Base-by-base conservation (phyloP, 176 grass and related monocot genomes). In the Carex parvula region DNA sequence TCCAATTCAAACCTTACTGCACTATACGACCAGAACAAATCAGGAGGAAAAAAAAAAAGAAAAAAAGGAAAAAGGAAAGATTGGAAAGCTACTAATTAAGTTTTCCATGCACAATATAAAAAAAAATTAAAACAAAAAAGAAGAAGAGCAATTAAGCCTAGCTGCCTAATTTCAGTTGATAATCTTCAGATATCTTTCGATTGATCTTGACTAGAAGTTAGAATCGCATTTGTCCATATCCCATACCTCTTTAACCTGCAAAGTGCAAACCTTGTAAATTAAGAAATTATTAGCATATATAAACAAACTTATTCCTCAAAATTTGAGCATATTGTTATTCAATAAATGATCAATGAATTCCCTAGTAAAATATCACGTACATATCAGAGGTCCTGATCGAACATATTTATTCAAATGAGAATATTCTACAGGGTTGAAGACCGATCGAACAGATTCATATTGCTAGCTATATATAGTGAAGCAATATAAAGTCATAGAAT, bases 171-270 rank as follows among this genome's bases (percentile, higher is more conserved):
- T 83, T 67, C 60, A 66, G 41, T 67, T 83, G 80, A 55, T 83
- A 83, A 32, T 83, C 80, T 54, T 83, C 60, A 83, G 17, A 68
- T 82, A 64, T 83, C 63, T 81, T 64, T 62, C 46, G 79, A 39
- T 42, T 44, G 80, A 82, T 83, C 61, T 83, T 83, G 37, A 65
- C 80, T 83, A 83, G 62, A 83, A 67, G 80, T 83, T 68, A 83
- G 80, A 83, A 83, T 21, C 39, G 30, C 57, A 39, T 48, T 55
- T 64, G 37, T 53, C 42, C 39, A 83, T 42, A 26, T 54, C 18
- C 48, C 73, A 32, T 52, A 55, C 50, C 62, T 83, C 62, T 68
- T 44, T 83, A 83, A 83, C 15, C 81, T 83, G 81, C 81, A 83
- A n/a, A 53, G 62, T 83, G 81, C 81, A 83, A n/a, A 52, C 12